phyloP scores from a whole-genome alignment of 1,139 yeast genomes.

The Taphrina betulina region DNA sequence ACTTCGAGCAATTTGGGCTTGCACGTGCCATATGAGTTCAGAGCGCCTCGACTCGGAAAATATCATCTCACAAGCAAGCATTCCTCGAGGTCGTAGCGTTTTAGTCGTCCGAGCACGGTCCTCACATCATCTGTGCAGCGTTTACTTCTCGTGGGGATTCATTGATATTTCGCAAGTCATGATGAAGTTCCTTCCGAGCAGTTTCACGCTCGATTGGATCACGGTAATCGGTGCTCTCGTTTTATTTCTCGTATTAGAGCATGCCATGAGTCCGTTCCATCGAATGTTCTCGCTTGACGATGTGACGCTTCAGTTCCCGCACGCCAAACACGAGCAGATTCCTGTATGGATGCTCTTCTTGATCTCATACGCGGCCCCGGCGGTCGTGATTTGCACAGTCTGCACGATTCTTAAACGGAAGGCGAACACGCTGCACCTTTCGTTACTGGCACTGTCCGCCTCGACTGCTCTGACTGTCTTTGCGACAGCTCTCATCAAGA shows the following conservation, averaged over 20 bases:
- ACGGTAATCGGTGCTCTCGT: constrained; percentile 24
- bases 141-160: too few relatives aligned
- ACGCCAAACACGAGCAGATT: constrained; percentile 65
- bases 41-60: too few relatives aligned
- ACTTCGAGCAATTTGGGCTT: too few relatives aligned
- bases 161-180: too few relatives aligned
- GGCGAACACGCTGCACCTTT: constrained; percentile 50
- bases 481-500: constrained; percentile 63
- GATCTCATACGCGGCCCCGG: constrained; percentile 49
- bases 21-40: too few relatives aligned
- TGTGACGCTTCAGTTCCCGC: constrained; percentile 67
- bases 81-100: too few relatives aligned
- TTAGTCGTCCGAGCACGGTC: too few relatives aligned
- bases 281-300: constrained; percentile 60
- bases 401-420: constrained; percentile 43
- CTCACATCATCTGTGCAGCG: too few relatives aligned
- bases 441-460: constrained; percentile 57
- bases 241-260: constrained; percentile 24
- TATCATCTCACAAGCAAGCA: too few relatives aligned
- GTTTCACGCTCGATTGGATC: constrained; percentile 23
- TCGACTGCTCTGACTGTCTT: constrained; percentile 52
- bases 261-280: constrained; percentile 37
- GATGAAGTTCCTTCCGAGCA: constrained; percentile 9
- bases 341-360: constrained; percentile 46
- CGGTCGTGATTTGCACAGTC: constrained; percentile 46